These are phyloP conservation scores for Castanopsis chinensis DNA, from an alignment of 306 rosid species.

Conservation along the genomic window DNA sequence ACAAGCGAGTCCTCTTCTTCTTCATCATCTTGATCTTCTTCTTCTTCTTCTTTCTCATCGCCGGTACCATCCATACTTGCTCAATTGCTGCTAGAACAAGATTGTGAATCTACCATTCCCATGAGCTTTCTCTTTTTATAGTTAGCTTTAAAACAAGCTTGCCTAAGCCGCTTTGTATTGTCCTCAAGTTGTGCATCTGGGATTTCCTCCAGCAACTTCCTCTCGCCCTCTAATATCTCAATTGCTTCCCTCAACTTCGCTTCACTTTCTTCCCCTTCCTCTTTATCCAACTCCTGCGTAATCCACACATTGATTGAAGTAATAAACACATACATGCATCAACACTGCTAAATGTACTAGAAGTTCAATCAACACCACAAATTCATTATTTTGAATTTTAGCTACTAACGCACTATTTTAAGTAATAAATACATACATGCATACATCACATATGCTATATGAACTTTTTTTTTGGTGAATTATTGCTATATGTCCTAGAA, in stretches of 20 bases:
- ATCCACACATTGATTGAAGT: not conserved
- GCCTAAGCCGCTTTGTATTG: slow-evolving; percentile 71
- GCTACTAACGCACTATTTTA: too few relatives aligned
- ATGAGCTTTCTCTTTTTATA: slow-evolving; percentile 76
- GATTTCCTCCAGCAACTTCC: slow-evolving; percentile 65
- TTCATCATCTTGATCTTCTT: not conserved
- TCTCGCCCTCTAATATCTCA: slow-evolving; percentile 62
- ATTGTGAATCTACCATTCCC: not conserved
- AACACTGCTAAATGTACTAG: too few relatives aligned
- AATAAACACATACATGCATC: not conserved
- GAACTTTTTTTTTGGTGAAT: too few relatives aligned
- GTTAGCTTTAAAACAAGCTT: slow-evolving; percentile 85
- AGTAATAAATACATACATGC: too few relatives aligned
- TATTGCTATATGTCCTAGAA: too few relatives aligned
- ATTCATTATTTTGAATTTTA: too few relatives aligned
- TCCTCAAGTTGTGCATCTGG: slow-evolving; percentile 67
- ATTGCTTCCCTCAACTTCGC: slow-evolving; percentile 49
- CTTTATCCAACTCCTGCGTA: slow-evolving; percentile 51
- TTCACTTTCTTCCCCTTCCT: slow-evolving; percentile 39
- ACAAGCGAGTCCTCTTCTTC: not conserved
- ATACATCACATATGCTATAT: too few relatives aligned
- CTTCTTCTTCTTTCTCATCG: not conserved
- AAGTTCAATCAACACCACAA: too few relatives aligned
- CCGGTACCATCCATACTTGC: not conserved
- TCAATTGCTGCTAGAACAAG: not conserved